These are phyloP conservation scores for Monosporascus ibericus DNA, from an alignment of 2,329 filamentous ascomycete species.

Conservation along the genomic window DNA sequence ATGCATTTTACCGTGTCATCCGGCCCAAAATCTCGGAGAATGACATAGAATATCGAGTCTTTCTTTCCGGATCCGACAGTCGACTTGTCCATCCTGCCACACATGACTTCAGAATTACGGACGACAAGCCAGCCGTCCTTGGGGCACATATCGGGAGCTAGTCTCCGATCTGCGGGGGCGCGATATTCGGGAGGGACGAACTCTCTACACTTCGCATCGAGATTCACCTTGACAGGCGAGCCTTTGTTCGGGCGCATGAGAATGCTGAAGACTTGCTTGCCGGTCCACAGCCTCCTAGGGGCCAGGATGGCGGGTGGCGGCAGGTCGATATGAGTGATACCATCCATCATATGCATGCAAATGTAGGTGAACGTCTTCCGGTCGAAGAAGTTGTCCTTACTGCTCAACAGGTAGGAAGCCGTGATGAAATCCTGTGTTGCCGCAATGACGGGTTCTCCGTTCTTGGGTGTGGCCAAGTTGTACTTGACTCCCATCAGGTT, in stretches of 20 bases:
- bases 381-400: slow-evolving; percentile 90
- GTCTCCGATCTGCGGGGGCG: slow-evolving; percentile 42
- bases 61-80: slow-evolving; percentile 98
- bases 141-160: slow-evolving; percentile 64
- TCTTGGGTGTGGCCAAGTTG: slow-evolving; percentile 92
- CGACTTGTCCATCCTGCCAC: slow-evolving; percentile 94
- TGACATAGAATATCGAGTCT: slow-evolving; percentile 94
- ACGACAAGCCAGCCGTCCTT: slow-evolving; percentile 90
- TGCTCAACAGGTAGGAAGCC: slow-evolving; percentile 82
- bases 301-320: slow-evolving; percentile 83
- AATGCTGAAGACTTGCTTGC: slow-evolving; percentile 92
- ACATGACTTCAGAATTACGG: slow-evolving; percentile 96
- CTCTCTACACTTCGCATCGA: slow-evolving; percentile 86
- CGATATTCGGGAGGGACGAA: slow-evolving; percentile 47
- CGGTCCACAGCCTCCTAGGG: slow-evolving; percentile 85
- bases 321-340: slow-evolving; percentile 69
- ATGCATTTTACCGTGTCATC: slow-evolving; percentile 84
- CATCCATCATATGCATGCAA: slow-evolving; percentile 89
- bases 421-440: slow-evolving; percentile 99
- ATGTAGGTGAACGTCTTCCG: slow-evolving; percentile 83
- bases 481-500: slow-evolving; percentile 97
- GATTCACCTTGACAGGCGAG: slow-evolving; percentile 79
- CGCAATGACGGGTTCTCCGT: slow-evolving; percentile 95
- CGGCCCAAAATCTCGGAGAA: slow-evolving; percentile 89
- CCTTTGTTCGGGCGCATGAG: slow-evolving; percentile 82